Evolutionary conservation across 2,329 filamentous ascomycete genomes (phyloP), one percentile per base, ranked within the genome.

Genomic region (Penicillium sp.): DNA sequence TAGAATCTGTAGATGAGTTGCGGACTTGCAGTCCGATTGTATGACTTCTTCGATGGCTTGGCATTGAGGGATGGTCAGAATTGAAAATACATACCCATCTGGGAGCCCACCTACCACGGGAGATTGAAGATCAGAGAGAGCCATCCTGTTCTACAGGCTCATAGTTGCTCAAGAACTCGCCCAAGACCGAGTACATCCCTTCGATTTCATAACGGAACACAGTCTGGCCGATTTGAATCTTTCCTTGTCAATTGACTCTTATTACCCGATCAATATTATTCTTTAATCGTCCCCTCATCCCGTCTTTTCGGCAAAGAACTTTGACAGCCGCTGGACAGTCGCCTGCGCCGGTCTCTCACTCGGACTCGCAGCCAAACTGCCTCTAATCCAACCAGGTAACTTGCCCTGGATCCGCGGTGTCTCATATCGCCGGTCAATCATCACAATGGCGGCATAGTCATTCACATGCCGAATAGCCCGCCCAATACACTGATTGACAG

Each of bases 401-500:
- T 97, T 98, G 25, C 76, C 79, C 67, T 86, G 84, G 61, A 98
- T 92, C 55, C 90, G 84, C 51, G 86, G 82, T 31, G 84, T 86
- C n/a, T 83, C 85, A 76, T 95, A 99, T 54, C 95, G 82, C 63
- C 84, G 82, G 76, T 99, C 95, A 37, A 95, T 80, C 71, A 99
- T 83, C 58, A 97, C 78, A 63, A 99, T 97, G 15, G 90, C 88
- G 4, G 95, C 95, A 76, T 96, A 98, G 76, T 99, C 95, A 25
- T 85, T 86, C 57, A 84, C 85, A 73, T 99, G 95, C 49, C 95
- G 83, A 68, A 99, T 97, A 1, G 92, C 95, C 59, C 95, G 83
- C 0, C 95, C 95, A 67, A 99, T 93, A 71, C 91, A 95, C 79
- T 99, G 95, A 74, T 99, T 99, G 4, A 99, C 95, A 4, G 93